Conservation (phyloP, 352 stramenopile species). For the Stramenopiles sp. region DNA sequence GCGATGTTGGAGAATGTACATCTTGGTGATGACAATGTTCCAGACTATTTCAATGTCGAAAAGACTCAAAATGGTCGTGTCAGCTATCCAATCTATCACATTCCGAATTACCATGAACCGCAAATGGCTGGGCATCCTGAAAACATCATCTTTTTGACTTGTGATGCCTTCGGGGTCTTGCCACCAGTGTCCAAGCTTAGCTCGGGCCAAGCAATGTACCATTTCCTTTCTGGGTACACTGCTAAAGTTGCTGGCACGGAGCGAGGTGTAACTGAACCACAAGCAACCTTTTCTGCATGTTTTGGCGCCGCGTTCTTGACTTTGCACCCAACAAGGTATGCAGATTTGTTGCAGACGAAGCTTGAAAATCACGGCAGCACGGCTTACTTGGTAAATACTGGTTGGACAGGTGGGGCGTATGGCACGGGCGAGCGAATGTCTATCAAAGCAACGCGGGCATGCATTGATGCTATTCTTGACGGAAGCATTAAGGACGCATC, state of each 20-base stretch:
- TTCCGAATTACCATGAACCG: slow-evolving; percentile 65
- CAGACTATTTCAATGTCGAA: slow-evolving; percentile 81
- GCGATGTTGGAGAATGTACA: slow-evolving; percentile 91
- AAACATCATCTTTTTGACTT: slow-evolving; percentile 92
- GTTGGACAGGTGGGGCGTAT: slow-evolving; percentile 85
- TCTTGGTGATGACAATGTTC: slow-evolving; percentile 46
- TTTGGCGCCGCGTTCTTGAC: slow-evolving; percentile 93
- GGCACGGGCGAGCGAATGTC: slow-evolving; percentile 88
- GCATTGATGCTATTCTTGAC: slow-evolving; percentile 87
- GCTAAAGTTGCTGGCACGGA: slow-evolving; percentile 95
- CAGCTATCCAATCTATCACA: slow-evolving; percentile 98
- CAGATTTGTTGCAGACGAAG: slow-evolving; percentile 86
- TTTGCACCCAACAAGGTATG: slow-evolving; percentile 87
- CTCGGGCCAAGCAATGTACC: slow-evolving; percentile 86
- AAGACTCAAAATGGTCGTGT: slow-evolving; percentile 96
- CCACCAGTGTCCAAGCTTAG: slow-evolving; percentile 82
- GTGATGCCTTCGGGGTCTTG: slow-evolving; percentile 91
- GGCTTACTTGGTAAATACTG: slow-evolving; percentile 90
- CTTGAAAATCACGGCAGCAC: slow-evolving; percentile 74
- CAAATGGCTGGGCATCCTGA: slow-evolving; percentile 76
- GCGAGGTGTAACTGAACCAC: slow-evolving; percentile 81
- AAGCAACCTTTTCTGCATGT: slow-evolving; percentile 83
- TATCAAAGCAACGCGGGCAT: slow-evolving; percentile 82
- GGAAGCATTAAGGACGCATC: slow-evolving; percentile 70
- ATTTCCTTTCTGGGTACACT: slow-evolving; percentile 94